Percentiles rank a stretch among this genome's conserved stretches.
phyloP scores from a whole-genome alignment of 768 basidiomycete genomes.

The Leccinum variicolor region DNA sequence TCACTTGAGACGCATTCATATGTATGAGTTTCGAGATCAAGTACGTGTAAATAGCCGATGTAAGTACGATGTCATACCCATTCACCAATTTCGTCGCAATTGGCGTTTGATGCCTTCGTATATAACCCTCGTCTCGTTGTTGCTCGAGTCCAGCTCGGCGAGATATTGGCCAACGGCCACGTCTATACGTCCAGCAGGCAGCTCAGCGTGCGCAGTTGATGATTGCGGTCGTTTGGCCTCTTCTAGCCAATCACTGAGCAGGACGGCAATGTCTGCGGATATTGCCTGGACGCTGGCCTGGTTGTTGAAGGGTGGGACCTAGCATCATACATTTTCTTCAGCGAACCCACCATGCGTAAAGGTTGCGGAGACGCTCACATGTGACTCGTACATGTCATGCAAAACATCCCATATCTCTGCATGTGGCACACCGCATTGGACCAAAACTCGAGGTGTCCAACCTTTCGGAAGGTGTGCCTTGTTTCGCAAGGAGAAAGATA shows the following conservation, averaged over 20 bases:
- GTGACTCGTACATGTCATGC: slow-evolving; percentile 84
- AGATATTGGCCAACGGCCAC: slow-evolving; percentile 71
- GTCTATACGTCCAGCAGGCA: slow-evolving; percentile 79
- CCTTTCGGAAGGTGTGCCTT: slow-evolving; percentile 60
- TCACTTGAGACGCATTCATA: slow-evolving; percentile 38
- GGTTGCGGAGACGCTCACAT: slow-evolving; percentile 46
- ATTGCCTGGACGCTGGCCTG: slow-evolving; percentile 77
- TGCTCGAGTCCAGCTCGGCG: slow-evolving; percentile 59
- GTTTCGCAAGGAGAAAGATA: slow-evolving; percentile 67
- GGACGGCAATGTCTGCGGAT: slow-evolving; percentile 76
- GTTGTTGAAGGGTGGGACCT: slow-evolving; percentile 84
- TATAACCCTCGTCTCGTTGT: slow-evolving; percentile 55
- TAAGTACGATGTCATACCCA: slow-evolving; percentile 9
- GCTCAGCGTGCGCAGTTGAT: slow-evolving; percentile 55
- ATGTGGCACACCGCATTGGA: slow-evolving; percentile 79
- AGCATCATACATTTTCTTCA: slow-evolving; percentile 4
- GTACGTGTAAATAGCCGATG: slow-evolving; percentile 15
- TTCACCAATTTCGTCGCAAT: slow-evolving; percentile 67
- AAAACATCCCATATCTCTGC: slow-evolving; percentile 82
- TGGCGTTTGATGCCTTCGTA: slow-evolving; percentile 74
- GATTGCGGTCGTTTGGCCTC: slow-evolving; percentile 74
- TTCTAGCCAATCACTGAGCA: slow-evolving; percentile 79
- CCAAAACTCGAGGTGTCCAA: slow-evolving; percentile 78
- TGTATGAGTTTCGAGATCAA: slow-evolving; percentile 10
- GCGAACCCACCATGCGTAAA: not conserved